Conservation (phyloP, 164 flowering plant species). For the Berberis vulgaris region DNA sequence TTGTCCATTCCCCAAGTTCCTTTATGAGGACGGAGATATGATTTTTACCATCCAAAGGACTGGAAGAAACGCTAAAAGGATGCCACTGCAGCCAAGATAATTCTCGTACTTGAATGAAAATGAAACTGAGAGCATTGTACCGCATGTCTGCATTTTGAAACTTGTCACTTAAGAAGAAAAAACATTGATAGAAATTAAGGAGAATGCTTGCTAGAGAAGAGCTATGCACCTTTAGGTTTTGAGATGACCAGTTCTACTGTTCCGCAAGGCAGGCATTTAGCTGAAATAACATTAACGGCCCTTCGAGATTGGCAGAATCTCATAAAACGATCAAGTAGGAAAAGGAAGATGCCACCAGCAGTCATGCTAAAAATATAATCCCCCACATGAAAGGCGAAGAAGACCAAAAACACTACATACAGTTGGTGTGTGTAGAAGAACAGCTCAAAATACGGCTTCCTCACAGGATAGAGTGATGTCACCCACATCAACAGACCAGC, state of each 20-base stretch:
- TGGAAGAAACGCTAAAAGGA: conserved; percentile 96
- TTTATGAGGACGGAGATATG: conserved; percentile 76
- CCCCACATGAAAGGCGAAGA: conserved; percentile 82
- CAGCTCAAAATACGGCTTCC: conserved; percentile 63
- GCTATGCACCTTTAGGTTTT: conserved; percentile 57
- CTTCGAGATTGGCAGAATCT: conserved; percentile 80
- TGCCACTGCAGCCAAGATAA: conserved; percentile 92
- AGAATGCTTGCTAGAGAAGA: conserved; percentile 2
- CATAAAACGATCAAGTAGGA: conserved; percentile 79
- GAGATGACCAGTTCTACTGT: conserved; percentile 69
- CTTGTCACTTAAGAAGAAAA: not conserved
- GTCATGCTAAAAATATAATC: conserved; percentile 57
- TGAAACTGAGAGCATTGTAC: conserved; percentile 82
- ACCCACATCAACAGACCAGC: conserved; percentile 93
- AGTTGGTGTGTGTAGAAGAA: conserved; percentile 95
- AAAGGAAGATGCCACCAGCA: conserved; percentile 74
- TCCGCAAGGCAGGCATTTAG: conserved; percentile 68
- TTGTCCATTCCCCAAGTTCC: conserved; percentile 89
- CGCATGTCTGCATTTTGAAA: conserved; percentile 37
- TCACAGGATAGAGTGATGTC: conserved; percentile 62
- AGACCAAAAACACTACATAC: conserved; percentile 63
- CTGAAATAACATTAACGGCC: conserved; percentile 54
- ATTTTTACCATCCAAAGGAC: conserved; percentile 73
- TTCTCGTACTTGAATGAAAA: conserved; percentile 73
- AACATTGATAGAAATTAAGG: not conserved